Conservation (phyloP, 345 rosid species). For the rapeseed (Brassica napus) region Da-Ae NC_063442.1:1817501-1818000, state of each 20-base stretch:
- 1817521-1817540: too few relatives aligned
- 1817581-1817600: background rate
- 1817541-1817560: background rate
- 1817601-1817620: background rate
- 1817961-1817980: conserved; percentile 1
- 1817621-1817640: background rate
- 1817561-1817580: background rate
- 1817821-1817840: conserved; percentile 42
- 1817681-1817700: background rate
- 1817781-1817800: background rate
- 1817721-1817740: background rate
- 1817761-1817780: background rate
- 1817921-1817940: conserved; percentile 58
- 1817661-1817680: background rate
- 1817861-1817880: conserved; percentile 42
- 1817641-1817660: background rate
- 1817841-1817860: conserved; percentile 48
- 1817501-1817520: too few relatives aligned
- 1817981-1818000: conserved; percentile 43
- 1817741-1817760: background rate
- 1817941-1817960: conserved; percentile 37
- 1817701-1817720: background rate
- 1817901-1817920: conserved; percentile 52
- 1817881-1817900: conserved; percentile 53
- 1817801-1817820: conserved; percentile 45